phyloP scores from a whole-genome alignment of 73 alveolate genomes.

The Stentor roeselii region DNA sequence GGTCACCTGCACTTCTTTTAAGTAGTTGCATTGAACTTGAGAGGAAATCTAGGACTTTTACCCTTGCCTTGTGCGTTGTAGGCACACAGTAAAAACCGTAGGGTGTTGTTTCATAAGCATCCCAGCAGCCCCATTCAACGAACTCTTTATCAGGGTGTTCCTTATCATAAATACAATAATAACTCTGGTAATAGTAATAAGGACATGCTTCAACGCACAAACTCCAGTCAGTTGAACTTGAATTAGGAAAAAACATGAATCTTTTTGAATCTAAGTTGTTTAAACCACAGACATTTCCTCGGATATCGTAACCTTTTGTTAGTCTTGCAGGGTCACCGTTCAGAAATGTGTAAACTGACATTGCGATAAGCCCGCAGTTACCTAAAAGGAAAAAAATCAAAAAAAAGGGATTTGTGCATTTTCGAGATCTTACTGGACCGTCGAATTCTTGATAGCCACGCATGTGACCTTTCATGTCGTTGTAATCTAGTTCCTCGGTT shows the following conservation, averaged over 20 bases:
- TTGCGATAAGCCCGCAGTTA: not conserved
- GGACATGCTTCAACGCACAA: slow-evolving; percentile 20
- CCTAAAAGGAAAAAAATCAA: not conserved
- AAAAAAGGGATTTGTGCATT: not conserved
- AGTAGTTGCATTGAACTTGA: not conserved
- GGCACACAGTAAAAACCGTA: not conserved
- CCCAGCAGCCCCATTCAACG: not conserved
- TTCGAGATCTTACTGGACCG: not conserved
- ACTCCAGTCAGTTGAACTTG: not conserved
- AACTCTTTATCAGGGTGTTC: not conserved
- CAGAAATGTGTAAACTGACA: not conserved
- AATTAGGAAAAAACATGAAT: not conserved
- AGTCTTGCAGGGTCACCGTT: slow-evolving; percentile 16
- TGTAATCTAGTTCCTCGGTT: not conserved
- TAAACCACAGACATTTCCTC: slow-evolving; percentile 6
- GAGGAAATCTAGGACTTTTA: not conserved
- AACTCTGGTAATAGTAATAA: not conserved
- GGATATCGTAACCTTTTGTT: not conserved
- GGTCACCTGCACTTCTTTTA: not conserved
- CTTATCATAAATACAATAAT: not conserved
- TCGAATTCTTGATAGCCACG: not conserved
- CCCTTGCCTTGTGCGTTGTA: not conserved
- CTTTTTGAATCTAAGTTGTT: not conserved
- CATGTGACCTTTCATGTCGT: not conserved
- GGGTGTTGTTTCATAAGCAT: not conserved